A percentile compares a stretch with the other conserved stretches of the same genome.
Evolutionary conservation across 1,284 basidiomycete genomes (phyloP).

Genomic region (Porogramme epimiltina): DNA sequence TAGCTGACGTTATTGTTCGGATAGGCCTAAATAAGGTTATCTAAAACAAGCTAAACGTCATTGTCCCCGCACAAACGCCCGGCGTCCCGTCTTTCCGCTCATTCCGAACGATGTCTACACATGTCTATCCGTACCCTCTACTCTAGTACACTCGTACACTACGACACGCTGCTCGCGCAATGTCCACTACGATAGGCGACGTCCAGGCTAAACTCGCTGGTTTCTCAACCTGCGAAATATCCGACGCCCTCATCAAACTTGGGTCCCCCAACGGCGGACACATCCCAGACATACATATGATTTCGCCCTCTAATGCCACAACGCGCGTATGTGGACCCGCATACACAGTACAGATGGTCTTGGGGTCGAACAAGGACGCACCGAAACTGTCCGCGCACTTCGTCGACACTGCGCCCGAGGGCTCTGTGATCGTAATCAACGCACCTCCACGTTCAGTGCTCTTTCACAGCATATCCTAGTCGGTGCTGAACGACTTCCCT

Average conservation of each 20-base stretch:
- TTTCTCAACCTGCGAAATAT: constrained; percentile 82
- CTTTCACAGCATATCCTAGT: neutral
- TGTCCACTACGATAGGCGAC: constrained; percentile 18
- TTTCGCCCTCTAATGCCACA: constrained; percentile 45
- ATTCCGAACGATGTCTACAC: neutral
- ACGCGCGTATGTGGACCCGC: constrained; percentile 73
- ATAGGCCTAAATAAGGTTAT: constrained; percentile 3
- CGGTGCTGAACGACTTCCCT: constrained; percentile 5
- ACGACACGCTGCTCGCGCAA: constrained; percentile 8
- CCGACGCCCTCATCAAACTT: constrained; percentile 90
- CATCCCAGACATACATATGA: constrained; percentile 77
- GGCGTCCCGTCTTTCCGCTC: constrained; percentile 1
- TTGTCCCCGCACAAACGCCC: constrained; percentile 4
- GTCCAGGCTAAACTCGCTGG: constrained; percentile 38
- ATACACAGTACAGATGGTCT: constrained; percentile 91
- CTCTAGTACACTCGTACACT: neutral
- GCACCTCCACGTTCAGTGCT: constrained; percentile 67
- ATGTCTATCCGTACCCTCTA: constrained; percentile 3
- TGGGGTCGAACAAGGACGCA: constrained; percentile 57
- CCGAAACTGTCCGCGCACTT: constrained; percentile 79
- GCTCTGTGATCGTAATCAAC: constrained; percentile 76
- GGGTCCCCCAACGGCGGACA: constrained; percentile 76
- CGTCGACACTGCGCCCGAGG: constrained; percentile 76
- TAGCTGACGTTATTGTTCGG: constrained; percentile 9
- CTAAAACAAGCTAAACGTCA: neutral